These are phyloP conservation scores for Chimonanthus praecox DNA, from an alignment of 164 flowering plant genomes.

Conservation along the genomic window DNA sequence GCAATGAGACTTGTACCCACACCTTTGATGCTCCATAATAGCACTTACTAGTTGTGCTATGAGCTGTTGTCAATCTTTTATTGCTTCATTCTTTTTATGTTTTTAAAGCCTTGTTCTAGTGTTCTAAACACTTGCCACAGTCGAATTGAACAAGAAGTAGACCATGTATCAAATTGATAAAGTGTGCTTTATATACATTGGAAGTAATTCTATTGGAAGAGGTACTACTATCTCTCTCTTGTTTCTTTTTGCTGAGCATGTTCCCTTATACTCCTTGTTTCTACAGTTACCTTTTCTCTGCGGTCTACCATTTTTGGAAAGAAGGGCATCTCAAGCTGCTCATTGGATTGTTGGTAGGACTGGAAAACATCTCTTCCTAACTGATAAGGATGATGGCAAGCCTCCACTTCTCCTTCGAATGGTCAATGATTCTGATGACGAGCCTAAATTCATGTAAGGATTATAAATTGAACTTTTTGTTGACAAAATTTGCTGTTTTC, in stretches of 20 bases:
- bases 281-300: slow-evolving; percentile 76
- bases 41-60: background rate
- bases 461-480: background rate
- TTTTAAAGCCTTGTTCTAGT: background rate
- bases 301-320: slow-evolving; percentile 79
- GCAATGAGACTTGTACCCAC: too few species aligned
- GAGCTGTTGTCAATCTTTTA: background rate
- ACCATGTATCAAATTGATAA: too few species aligned
- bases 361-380: slow-evolving; percentile 91
- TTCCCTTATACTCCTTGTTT: background rate
- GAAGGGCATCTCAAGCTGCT: slow-evolving; percentile 65
- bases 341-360: slow-evolving; percentile 79
- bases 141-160: background rate
- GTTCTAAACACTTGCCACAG: background rate
- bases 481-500: background rate
- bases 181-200: background rate
- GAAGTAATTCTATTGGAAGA: background rate
- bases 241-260: background rate
- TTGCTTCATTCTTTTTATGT: background rate
- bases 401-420: slow-evolving; percentile 87
- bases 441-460: slow-evolving; percentile 75
- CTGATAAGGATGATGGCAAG: slow-evolving; percentile 66
- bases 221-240: background rate
- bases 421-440: slow-evolving; percentile 65
- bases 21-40: too few species aligned